Percentiles rank a stretch among this genome's conserved stretches.
These are phyloP conservation scores for Neurospora sp. DNA, from an alignment of 2,329 filamentous ascomycete species.

Conservation along the genomic window DNA sequence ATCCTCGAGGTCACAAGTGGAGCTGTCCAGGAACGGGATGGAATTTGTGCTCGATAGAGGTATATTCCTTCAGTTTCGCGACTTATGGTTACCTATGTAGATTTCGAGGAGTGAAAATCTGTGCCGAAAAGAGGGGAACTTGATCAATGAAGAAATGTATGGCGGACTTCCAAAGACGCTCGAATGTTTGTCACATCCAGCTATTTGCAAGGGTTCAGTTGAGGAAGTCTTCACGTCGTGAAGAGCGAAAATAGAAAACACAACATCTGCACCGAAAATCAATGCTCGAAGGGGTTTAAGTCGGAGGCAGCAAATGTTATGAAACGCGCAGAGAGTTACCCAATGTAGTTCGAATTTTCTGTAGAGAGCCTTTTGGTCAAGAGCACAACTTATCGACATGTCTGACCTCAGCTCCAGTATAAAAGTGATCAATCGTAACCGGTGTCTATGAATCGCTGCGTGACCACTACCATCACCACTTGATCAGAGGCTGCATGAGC, in stretches of 20 bases:
- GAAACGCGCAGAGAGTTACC: not conserved
- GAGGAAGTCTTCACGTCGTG: not conserved
- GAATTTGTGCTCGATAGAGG: not conserved
- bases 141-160: not conserved
- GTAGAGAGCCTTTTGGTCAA: not conserved
- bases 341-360: not conserved
- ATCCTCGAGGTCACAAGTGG: not conserved
- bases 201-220: not conserved
- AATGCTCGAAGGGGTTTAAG: not conserved
- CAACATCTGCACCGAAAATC: not conserved
- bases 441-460: not conserved
- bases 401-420: not conserved
- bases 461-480: not conserved
- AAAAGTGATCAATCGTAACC: not conserved
- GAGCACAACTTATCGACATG: not conserved
- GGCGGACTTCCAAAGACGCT: not conserved
- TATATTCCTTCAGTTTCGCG: not conserved
- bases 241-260: not conserved
- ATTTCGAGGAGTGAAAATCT: not conserved
- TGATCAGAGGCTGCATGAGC: not conserved
- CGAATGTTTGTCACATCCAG: not conserved
- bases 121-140: not conserved
- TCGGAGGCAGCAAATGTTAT: not conserved
- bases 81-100: not conserved
- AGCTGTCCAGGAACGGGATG: not conserved